Base-by-base conservation (phyloP, 306 rosid species). In the Sicyos edulis region DNA sequence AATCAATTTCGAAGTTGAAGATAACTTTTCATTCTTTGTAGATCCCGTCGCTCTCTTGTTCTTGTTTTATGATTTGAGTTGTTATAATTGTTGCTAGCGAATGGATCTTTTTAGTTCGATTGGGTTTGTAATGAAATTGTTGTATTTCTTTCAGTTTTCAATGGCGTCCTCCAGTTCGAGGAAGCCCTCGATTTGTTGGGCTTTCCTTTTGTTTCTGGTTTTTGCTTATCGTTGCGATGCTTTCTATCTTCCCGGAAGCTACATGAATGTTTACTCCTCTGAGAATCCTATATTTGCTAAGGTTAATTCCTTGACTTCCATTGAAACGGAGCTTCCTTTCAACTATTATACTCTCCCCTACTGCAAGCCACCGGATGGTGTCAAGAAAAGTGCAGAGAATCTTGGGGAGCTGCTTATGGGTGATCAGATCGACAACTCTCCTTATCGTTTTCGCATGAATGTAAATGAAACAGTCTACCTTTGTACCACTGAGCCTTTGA, bases 311-410 rank as follows among this genome's bases (percentile, higher is more conserved):
- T 80, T 92, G 88, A 92, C 97, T 58, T 92, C 97, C 69, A 92
- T 92, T 55, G 97, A 92, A 76, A 92, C 98, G 4, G 96, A 92
- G 87, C 91, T 92, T 73, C 98, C 98, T 44, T 92, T 88, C 71
- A 82, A 88, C 84, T 92, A 92, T 78, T 92, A 90, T 79, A 90
- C 86, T 75, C 90, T 92, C 47, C 98, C 98, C 24, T 92, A 90
- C 70, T 92, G 96, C 77, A 0, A 76, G 54, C 96, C 96, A 42
- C 51, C 10, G 0, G 83, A 65, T 0, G 92, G 96, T 37, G 17
- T 90, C 37, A 92, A 90, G 91, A 88, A 92, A 37, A 90, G 92
- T 44, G 96, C 96, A 0, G 96, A 92, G 88, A 92, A 92, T 88
- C 96, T 92, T 4, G 96, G 96, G 20, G 96, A 92, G 24, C 86